Base-by-base conservation (phyloP, 257 asterid genomes). In the Lycium barbarum region DNA sequence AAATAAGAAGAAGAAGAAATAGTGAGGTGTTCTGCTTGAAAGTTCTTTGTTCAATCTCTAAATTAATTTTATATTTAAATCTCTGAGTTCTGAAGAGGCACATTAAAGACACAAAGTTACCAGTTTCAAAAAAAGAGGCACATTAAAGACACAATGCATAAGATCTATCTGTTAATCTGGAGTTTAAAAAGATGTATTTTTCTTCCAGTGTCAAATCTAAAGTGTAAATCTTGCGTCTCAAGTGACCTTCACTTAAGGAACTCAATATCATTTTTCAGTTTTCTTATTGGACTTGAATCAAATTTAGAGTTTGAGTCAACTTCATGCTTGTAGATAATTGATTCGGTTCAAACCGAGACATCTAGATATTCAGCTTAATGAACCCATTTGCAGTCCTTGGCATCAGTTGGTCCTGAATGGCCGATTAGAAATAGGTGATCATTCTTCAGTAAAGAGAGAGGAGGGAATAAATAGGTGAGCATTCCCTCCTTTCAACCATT, bases 211-310 rank as follows among this genome's bases (percentile, higher is more conserved):
- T 70, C 79, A 7, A 13, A 51, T 73, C n/a, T 45, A 0, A 1
- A 45, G 0, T 74, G 7, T 74, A 74, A 73, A 73, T 73, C 20
- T 45, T 74, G 20, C 1, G 22, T 74, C 10, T 7, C 81, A 12
- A 47, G 20, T 73, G n/a, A 11, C 45, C 81, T 76, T 76, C 8
- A 74, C 20, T 22, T 51, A 26, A 49, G 22, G 81, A 76, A 76
- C 63, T 51, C 26, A 13, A 26, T 18, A 71, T 51, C 81, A 76
- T 76, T 62, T 26, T 76, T 53, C 49, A 4, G 65, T 78, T 35
- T 51, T 78, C 47, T 26, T 78, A 53, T 53, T 26, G 47, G 65
- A 53, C 15, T 78, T 26, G 49, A 26, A 53, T 78, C 49, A 8
- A 74, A 78, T 76, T 53, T 76, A 26, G 65, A 51, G 65, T 53